These are phyloP conservation scores for Stachybotrys chartarum DNA, from an alignment of 2,329 filamentous ascomycete species.

Conservation along the genomic window DNA sequence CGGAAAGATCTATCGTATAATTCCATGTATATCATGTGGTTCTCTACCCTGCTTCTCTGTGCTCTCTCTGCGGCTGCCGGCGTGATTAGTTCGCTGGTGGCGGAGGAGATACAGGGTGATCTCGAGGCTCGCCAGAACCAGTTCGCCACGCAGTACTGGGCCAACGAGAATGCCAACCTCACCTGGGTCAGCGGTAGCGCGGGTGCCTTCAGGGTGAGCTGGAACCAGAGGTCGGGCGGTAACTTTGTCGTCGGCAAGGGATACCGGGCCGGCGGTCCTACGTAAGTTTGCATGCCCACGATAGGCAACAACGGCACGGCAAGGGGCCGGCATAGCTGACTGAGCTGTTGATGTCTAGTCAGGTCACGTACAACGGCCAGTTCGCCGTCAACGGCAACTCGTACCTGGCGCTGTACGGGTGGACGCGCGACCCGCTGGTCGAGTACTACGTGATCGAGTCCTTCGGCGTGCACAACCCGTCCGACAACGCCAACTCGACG, in stretches of 20 bases:
- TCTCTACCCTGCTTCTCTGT: too few relatives aligned
- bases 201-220: slow-evolving; percentile 1
- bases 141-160: slow-evolving; percentile 3
- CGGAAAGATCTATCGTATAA: too few relatives aligned
- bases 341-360: neutral
- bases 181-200: slow-evolving; percentile 1
- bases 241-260: slow-evolving; percentile 6
- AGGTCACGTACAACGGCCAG: slow-evolving; percentile 2
- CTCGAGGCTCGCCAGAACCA: neutral
- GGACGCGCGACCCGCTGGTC: slow-evolving; percentile 22
- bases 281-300: neutral
- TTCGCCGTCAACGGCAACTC: slow-evolving; percentile 2
- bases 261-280: slow-evolving; percentile 3
- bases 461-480: slow-evolving; percentile 20
- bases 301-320: too few relatives aligned
- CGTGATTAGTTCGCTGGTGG: too few relatives aligned
- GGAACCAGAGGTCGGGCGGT: slow-evolving; percentile 2
- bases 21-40: too few relatives aligned
- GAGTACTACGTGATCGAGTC: slow-evolving; percentile 13
- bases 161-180: slow-evolving; percentile 3
- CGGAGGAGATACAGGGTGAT: too few relatives aligned
- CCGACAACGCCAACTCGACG: slow-evolving; percentile 10
- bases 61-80: too few relatives aligned
- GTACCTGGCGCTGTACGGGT: slow-evolving; percentile 25
- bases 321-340: neutral